Percentiles rank a stretch among this genome's conserved stretches.
phyloP scores from a whole-genome alignment of 805 yeast species.

The Schizosaccharomyces octosporus region DNA sequence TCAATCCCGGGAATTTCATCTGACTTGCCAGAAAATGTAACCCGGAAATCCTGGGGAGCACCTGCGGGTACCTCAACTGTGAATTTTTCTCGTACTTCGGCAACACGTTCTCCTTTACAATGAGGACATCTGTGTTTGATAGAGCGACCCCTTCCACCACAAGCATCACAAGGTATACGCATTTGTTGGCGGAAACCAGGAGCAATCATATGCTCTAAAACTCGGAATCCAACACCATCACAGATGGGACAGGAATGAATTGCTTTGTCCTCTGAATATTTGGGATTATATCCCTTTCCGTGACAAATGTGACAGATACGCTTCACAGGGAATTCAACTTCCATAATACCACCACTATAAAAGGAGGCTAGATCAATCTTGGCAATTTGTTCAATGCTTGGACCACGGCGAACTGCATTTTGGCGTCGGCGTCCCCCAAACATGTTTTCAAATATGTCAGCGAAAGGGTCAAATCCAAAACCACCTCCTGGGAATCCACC shows the following conservation, averaged over 20 bases:
- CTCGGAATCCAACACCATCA: slow-evolving; percentile 46
- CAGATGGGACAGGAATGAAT: slow-evolving; percentile 45
- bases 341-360: slow-evolving; percentile 40
- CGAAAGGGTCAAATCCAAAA: slow-evolving; percentile 14
- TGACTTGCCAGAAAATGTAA: slow-evolving; percentile 47
- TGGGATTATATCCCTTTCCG: slow-evolving; percentile 50
- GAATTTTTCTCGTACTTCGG: slow-evolving; percentile 29
- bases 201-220: slow-evolving; percentile 50
- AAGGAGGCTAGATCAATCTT: slow-evolving; percentile 37
- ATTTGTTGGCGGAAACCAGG: slow-evolving; percentile 79
- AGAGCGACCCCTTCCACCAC: slow-evolving; percentile 53
- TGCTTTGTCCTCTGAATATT: slow-evolving; percentile 28
- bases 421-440: slow-evolving; percentile 22
- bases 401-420: slow-evolving; percentile 29
- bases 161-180: slow-evolving; percentile 53
- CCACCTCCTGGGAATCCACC: slow-evolving; percentile 5
- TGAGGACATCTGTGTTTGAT: slow-evolving; percentile 38
- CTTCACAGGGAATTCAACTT: slow-evolving; percentile 40
- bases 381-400: slow-evolving; percentile 31
- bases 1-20: slow-evolving; percentile 62
- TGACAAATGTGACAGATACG: slow-evolving; percentile 53
- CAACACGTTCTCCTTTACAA: slow-evolving; percentile 52
- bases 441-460: slow-evolving; percentile 38
- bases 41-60: slow-evolving; percentile 30
- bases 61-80: slow-evolving; percentile 49